Conservation (phyloP, 345 rosid species). For the Acer saccharum region DNA sequence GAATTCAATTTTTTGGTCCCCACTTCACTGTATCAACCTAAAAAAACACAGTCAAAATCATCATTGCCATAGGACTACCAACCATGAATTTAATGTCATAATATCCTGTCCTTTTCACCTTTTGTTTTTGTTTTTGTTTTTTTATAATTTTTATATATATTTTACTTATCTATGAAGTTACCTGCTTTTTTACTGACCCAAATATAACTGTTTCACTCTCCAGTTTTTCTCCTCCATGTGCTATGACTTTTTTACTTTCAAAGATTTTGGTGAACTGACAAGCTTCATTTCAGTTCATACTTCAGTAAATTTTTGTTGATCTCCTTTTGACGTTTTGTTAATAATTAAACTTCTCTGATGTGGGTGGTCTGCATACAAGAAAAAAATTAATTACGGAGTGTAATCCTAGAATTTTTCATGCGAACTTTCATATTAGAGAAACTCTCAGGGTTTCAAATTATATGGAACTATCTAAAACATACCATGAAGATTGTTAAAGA, state of each 20-base stretch:
- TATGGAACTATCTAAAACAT: too few relatives aligned
- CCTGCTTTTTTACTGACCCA: neutral
- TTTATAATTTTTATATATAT: too few relatives aligned
- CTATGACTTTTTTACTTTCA: neutral
- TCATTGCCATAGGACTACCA: conserved; percentile 20
- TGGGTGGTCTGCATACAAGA: too few relatives aligned
- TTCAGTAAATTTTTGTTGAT: neutral
- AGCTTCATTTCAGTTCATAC: neutral
- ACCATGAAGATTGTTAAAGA: too few relatives aligned
- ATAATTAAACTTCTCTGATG: too few relatives aligned
- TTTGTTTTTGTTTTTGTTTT: neutral
- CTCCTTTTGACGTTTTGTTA: neutral
- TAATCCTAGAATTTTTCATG: too few relatives aligned
- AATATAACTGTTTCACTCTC: neutral
- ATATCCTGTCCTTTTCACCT: conserved; percentile 16
- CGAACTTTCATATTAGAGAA: too few relatives aligned
- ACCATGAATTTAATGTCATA: conserved; percentile 20
- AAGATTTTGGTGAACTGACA: neutral
- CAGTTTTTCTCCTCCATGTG: too few relatives aligned
- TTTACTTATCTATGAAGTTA: neutral
- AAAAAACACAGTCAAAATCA: conserved; percentile 8
- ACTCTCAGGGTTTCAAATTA: too few relatives aligned
- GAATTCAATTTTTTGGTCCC: conserved; percentile 25
- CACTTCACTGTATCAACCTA: conserved; percentile 1
- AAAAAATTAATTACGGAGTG: too few relatives aligned